phyloP scores from a whole-genome alignment of 306 rosid species.

The Calophaca sinica region DNA sequence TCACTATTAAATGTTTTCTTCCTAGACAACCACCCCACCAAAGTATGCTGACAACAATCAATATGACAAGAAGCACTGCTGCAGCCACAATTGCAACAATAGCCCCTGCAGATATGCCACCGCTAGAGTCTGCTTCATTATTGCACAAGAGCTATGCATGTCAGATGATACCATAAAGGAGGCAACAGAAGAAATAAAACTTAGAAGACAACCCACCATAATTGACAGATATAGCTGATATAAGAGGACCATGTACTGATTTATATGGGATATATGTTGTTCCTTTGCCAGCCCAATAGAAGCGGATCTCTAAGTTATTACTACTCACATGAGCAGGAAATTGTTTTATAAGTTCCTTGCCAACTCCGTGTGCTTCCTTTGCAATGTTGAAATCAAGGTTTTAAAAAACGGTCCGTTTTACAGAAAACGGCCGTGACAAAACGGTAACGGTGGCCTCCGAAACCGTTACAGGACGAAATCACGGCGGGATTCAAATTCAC shows the following conservation, averaged over 20 bases:
- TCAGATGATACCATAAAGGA: constrained; percentile 1
- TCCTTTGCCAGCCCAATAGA: constrained; percentile 72
- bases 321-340: constrained; percentile 38
- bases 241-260: constrained; percentile 71
- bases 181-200: not conserved
- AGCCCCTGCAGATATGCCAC: constrained; percentile 21
- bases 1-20: constrained; percentile 14
- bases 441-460: too few relatives aligned
- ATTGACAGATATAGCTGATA: constrained; percentile 61
- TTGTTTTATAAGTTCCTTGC: not conserved
- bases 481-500: too few relatives aligned
- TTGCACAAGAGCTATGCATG: not conserved
- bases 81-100: constrained; percentile 48
- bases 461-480: too few relatives aligned
- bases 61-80: constrained; percentile 30
- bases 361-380: constrained; percentile 48
- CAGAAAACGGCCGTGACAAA: too few relatives aligned
- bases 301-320: constrained; percentile 55
- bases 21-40: constrained; percentile 41
- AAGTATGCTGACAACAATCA: constrained; percentile 27
- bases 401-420: too few relatives aligned
- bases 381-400: constrained; percentile 70
- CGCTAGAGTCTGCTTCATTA: constrained; percentile 28
- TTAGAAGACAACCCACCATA: constrained; percentile 45
- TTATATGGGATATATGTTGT: constrained; percentile 53